Percentiles rank a stretch among this genome's conserved stretches.
These are phyloP conservation scores for Diaporthe longicolla DNA, from an alignment of 2,329 filamentous ascomycete genomes.

Conservation along the genomic window DNA sequence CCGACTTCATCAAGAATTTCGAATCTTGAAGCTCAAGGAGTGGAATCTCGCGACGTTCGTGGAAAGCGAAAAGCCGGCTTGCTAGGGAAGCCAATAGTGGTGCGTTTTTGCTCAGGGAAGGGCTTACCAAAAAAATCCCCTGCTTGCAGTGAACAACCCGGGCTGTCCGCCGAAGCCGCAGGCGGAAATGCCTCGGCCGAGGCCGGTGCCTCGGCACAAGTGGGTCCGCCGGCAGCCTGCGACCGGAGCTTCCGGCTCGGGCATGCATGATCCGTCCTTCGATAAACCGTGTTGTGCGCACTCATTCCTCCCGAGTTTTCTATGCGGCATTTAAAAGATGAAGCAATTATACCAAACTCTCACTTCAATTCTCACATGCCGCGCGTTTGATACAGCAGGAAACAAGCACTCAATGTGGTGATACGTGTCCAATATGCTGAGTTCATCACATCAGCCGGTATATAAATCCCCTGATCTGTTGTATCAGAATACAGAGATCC, in stretches of 20 bases:
- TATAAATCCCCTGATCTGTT: no score
- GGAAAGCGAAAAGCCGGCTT: neutral
- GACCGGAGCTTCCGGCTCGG: neutral
- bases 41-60: conserved; percentile 1
- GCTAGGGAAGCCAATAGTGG: neutral
- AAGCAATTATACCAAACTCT: no score
- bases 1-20: neutral
- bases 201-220: conserved; percentile 25
- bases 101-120: neutral
- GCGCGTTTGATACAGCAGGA: neutral
- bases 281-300: neutral
- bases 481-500: neutral
- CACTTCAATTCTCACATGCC: neutral
- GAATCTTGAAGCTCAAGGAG: neutral
- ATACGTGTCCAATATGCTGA: neutral
- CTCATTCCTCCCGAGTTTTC: neutral
- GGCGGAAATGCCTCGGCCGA: conserved; percentile 22
- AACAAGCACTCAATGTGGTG: neutral
- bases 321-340: neutral
- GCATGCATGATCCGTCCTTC: no score
- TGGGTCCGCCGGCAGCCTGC: conserved; percentile 5
- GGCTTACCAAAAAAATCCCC: neutral
- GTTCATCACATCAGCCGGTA: neutral
- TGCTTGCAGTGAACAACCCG: neutral
- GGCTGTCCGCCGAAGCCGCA: neutral